Base-by-base conservation (phyloP, 352 stramenopile species). In the Phytophthora hibernalis region DNA sequence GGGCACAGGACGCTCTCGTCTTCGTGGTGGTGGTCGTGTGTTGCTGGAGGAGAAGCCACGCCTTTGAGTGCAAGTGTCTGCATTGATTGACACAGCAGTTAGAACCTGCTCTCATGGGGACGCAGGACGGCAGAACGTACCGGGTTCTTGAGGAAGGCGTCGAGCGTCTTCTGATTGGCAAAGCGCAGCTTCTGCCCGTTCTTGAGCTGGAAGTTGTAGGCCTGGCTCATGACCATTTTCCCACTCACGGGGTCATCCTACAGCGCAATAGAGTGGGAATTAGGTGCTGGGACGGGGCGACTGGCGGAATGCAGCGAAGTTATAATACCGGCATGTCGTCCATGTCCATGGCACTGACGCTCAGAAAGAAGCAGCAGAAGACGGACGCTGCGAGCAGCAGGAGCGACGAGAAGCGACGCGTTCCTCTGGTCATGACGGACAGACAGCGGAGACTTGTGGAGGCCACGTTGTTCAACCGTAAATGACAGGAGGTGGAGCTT, bases 151-250 rank as follows among this genome's bases (percentile, higher is more conserved):
- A 79, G 40, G 53, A 92, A 92, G 24, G 78, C 54, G 18, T 78
- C 47, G 26, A 91, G 66, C 38, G 84, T 85, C n/a, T 82, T 65
- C 22, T 77, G 60, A 26, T n/a, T 68, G 13, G 82, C 84, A 37
- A 92, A 92, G 18, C 79, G 77, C 47, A 92, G 60, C 9, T 51
- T 76, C 60, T 92, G 84, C 9, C 84, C 84, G 58, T 91, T 89
- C 59, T 87, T 77, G 24, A 92, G 72, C 26, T 82, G 30, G n/a
- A 88, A 87, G 35, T 87, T 77, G 70, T 76, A 86, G 16, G 55
- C 51, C 7, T 61, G 40, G 49, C 75, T 85, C 83, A 91, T 91
- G 31, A 91, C 79, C 83, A 91, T 91, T 49, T 87, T 55, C 44
- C 81, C 83, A 15, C 61, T 87, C 26, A 91, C 81, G 0, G 83